phyloP scores from a whole-genome alignment of 352 stramenopile species.

The Globisporangium echinulatum region DNA sequence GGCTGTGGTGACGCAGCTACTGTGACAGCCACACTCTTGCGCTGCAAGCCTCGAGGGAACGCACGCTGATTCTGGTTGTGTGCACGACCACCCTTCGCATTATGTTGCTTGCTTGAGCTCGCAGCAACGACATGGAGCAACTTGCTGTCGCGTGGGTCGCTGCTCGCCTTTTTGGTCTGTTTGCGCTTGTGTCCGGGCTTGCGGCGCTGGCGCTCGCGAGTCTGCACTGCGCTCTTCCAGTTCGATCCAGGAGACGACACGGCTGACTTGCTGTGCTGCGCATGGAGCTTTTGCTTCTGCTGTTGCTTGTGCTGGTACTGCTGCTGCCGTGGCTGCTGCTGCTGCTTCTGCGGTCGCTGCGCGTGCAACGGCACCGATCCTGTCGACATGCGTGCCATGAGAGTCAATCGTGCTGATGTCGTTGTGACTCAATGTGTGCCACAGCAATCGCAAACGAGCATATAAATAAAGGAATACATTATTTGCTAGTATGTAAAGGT shows the following conservation, averaged over 20 bases:
- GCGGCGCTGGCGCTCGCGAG: not conserved
- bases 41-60: slow-evolving; percentile 3
- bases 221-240: slow-evolving; percentile 7
- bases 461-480: too few relatives aligned
- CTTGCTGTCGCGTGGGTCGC: slow-evolving; percentile 7
- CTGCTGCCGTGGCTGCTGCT: not conserved
- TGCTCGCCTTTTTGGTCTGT: slow-evolving; percentile 9
- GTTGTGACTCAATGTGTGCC: too few relatives aligned
- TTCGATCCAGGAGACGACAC: not conserved
- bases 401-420: too few relatives aligned
- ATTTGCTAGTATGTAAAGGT: too few relatives aligned
- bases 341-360: not conserved
- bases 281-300: not conserved
- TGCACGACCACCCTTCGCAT: not conserved
- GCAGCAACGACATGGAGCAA: not conserved
- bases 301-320: not conserved
- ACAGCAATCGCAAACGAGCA: too few relatives aligned
- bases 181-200: slow-evolving; percentile 4
- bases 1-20: not conserved
- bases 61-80: not conserved
- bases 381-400: too few relatives aligned
- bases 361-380: not conserved
- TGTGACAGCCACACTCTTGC: too few relatives aligned
- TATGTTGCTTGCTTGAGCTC: slow-evolving; percentile 2
- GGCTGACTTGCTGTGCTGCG: not conserved